Evolutionary conservation across 78 protist genomes (phyloP), one percentile per base, ranked within the genome.

Genomic region (Isochrysis galbana): DNA sequence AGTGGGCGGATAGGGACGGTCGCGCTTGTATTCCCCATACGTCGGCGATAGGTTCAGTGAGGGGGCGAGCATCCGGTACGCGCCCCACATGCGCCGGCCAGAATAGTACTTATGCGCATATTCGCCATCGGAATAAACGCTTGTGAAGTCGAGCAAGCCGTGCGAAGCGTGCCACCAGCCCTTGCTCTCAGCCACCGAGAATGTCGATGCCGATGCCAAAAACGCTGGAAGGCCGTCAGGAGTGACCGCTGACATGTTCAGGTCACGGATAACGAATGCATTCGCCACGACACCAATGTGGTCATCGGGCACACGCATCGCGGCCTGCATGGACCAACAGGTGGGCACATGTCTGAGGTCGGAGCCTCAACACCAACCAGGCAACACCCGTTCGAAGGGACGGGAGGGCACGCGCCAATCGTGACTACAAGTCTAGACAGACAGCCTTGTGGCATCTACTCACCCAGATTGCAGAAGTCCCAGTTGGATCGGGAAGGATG

Each of bases 21-120:
- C 4, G 32, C 5, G 10, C 45, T 22, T 23, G n/a, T 48, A 84
- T 32, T 88, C 61, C n/a, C 0, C 51, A 84, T 93, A 93, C 44
- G 2, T 36, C 41, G 91, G 54, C 23, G 87, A 2, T 22, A 90
- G 46, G n/a, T 25, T 39, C 14, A 34, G 87, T 32, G 91, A 48
- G 11, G 96, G 93, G 10, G 96, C 92, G 42, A 91, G 91, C 46
- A 78, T 0, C 22, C 32, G 21, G 91, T 25, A 94, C 47, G 92
- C 96, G n/a, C 89, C 87, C 96, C 96, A 94, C 80, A 94, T 1
- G 41, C 96, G 90, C 11, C 96, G 84, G 21, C 92, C 94, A 23
- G 91, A 38, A n/a, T 54, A 83, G 94, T 77, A 94, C 91, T 89
- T 91, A 47, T 93, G 93, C 74, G 74, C 74, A 1, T 4, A 22